Percentiles rank a stretch among this genome's conserved stretches.
These are phyloP conservation scores for Phytophthora hybrid DNA, from an alignment of 352 stramenopile genomes.

Conservation along the genomic window DNA sequence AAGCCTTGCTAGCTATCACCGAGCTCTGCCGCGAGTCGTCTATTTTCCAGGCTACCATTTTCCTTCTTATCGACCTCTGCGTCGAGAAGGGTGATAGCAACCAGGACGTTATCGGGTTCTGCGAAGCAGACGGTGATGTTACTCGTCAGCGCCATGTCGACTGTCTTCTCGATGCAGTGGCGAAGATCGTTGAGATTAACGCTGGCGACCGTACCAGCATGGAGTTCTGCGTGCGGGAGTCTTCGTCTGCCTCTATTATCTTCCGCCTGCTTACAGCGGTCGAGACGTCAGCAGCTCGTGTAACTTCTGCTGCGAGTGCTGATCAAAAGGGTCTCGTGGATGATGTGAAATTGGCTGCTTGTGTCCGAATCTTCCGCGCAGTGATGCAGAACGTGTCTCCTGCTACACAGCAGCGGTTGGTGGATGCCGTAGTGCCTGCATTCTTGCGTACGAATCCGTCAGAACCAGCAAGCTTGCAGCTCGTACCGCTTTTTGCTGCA, in stretches of 20 bases:
- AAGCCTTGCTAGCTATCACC: slow-evolving; percentile 76
- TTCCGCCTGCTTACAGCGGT: slow-evolving; percentile 71
- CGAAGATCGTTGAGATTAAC: slow-evolving; percentile 86
- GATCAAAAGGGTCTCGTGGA: slow-evolving; percentile 39
- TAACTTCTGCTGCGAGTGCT: slow-evolving; percentile 35
- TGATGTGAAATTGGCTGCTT: slow-evolving; percentile 54
- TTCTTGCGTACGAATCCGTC: slow-evolving; percentile 64
- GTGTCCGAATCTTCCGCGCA: slow-evolving; percentile 70
- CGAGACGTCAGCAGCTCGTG: slow-evolving; percentile 62
- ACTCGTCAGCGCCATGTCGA: slow-evolving; percentile 49
- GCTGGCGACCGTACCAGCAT: slow-evolving; percentile 75
- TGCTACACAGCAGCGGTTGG: slow-evolving; percentile 68
- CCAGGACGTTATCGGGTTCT: slow-evolving; percentile 43
- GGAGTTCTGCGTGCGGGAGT: slow-evolving; percentile 76
- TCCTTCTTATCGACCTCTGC: slow-evolving; percentile 73
- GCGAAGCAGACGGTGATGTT: slow-evolving; percentile 37
- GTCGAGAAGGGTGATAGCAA: slow-evolving; percentile 37
- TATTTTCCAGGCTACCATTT: slow-evolving; percentile 86
- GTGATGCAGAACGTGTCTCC: slow-evolving; percentile 82
- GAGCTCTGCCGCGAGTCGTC: slow-evolving; percentile 75
- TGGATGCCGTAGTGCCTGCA: slow-evolving; percentile 61
- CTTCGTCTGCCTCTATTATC: slow-evolving; percentile 56
- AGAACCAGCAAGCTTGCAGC: slow-evolving; percentile 53
- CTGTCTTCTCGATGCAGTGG: slow-evolving; percentile 73
- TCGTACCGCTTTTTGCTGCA: slow-evolving; percentile 79